Percentiles rank a stretch among this genome's conserved stretches.
Conservation (phyloP, 2,329 filamentous ascomycete genomes). For the Clarireedia homoeocarpa region DNA sequence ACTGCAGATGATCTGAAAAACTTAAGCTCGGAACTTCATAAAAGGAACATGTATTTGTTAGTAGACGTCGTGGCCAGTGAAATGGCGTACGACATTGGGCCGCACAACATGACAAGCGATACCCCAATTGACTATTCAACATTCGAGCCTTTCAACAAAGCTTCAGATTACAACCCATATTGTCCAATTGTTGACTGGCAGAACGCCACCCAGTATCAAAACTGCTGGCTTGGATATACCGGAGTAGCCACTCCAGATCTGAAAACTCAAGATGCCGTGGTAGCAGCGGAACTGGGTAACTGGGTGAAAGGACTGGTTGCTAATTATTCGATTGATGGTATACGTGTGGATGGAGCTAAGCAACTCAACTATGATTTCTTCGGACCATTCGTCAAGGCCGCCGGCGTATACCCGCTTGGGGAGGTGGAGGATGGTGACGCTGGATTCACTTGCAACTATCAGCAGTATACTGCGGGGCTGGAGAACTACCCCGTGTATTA, state of each 20-base stretch:
- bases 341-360: constrained; percentile 41
- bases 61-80: constrained; percentile 44
- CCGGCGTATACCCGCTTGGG: constrained; percentile 52
- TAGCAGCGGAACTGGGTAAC: constrained; percentile 31
- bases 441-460: constrained; percentile 32
- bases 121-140: constrained; percentile 14
- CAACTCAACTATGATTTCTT: constrained; percentile 45
- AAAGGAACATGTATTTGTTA: constrained; percentile 43
- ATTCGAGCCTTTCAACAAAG: constrained; percentile 15
- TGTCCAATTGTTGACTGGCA: constrained; percentile 29
- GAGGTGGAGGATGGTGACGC: constrained; percentile 50
- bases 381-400: constrained; percentile 41
- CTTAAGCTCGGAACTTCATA: constrained; percentile 47
- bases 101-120: constrained; percentile 5
- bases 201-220: constrained; percentile 27
- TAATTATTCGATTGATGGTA: constrained; percentile 38
- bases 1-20: constrained; percentile 49
- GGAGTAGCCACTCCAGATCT: constrained; percentile 38
- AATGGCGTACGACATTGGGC: constrained; percentile 26
- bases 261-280: constrained; percentile 32
- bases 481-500: constrained; percentile 14
- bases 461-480: constrained; percentile 13
- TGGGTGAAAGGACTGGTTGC: constrained; percentile 34
- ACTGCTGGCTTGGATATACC: constrained; percentile 25
- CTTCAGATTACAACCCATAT: constrained; percentile 11